Evolutionary conservation across 2,329 filamentous ascomycete species (phyloP).

Genomic region (Ophiocordyceps camponoti-saundersi): DNA sequence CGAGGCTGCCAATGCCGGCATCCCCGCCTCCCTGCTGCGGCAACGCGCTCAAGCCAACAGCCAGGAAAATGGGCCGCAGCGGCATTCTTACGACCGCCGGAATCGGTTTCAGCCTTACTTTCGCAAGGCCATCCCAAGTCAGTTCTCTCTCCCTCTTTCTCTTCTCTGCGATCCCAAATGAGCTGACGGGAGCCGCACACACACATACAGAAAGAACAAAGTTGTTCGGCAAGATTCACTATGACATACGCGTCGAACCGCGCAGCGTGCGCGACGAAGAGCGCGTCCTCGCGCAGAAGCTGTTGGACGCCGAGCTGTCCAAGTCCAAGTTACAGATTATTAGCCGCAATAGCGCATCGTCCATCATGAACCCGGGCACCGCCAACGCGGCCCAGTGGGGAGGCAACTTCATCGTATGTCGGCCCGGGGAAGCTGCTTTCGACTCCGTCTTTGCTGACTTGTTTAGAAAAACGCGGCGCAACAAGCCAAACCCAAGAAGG

Average conservation of each 20-base stretch:
- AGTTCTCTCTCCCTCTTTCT: conserved; percentile 12
- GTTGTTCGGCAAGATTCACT: conserved; percentile 52
- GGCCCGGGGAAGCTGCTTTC: not conserved
- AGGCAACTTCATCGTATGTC: conserved; percentile 39
- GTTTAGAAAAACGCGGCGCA: conserved; percentile 34
- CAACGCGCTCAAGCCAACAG: conserved; percentile 8
- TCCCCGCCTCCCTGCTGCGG: conserved; percentile 38
- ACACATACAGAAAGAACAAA: conserved; percentile 52
- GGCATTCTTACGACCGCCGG: conserved; percentile 26
- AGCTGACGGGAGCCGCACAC: conserved; percentile 6
- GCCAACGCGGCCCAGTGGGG: conserved; percentile 19
- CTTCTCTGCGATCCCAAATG: not conserved
- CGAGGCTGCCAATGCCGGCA: conserved; percentile 39
- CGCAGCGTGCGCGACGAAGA: conserved; percentile 56
- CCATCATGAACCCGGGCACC: conserved; percentile 38
- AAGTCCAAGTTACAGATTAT: conserved; percentile 33
- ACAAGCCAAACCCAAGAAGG: conserved; percentile 39
- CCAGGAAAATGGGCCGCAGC: conserved; percentile 11
- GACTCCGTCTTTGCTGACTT: conserved; percentile 1
- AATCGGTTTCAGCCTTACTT: conserved; percentile 41
- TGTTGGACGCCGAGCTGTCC: conserved; percentile 28
- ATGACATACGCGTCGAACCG: conserved; percentile 61
- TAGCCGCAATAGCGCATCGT: conserved; percentile 29
- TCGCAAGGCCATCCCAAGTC: conserved; percentile 59
- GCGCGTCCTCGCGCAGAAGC: conserved; percentile 42